Evolutionary conservation across 2,329 filamentous ascomycete genomes (phyloP).

Genomic region (Neocucurbitaria cava): DNA sequence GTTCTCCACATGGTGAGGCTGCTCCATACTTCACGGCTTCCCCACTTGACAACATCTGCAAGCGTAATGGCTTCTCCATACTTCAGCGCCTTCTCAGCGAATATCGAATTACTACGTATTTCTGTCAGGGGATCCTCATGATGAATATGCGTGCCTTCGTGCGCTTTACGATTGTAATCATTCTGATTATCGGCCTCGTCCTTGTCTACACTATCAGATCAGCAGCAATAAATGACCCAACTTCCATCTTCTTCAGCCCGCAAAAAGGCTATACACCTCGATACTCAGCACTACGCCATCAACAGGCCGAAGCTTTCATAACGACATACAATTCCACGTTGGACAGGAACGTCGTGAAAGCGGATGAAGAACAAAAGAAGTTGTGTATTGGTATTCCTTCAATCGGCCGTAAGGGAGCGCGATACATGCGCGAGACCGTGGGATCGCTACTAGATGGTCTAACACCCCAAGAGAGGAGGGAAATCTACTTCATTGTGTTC

Average conservation of each 20-base stretch:
- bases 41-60: not conserved
- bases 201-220: slow-evolving; percentile 12
- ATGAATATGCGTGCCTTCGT: not conserved
- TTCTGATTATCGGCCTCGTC: not conserved
- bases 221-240: slow-evolving; percentile 26
- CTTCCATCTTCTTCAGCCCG: slow-evolving; percentile 35
- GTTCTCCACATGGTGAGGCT: not conserved
- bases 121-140: not conserved
- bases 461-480: slow-evolving; percentile 41
- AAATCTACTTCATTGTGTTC: slow-evolving; percentile 51
- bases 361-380: slow-evolving; percentile 1
- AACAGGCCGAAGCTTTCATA: slow-evolving; percentile 28
- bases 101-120: too few species aligned
- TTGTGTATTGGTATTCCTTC: slow-evolving; percentile 54
- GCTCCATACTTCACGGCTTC: not conserved
- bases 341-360: not conserved
- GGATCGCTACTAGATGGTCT: slow-evolving; percentile 52
- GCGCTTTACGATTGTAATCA: not conserved
- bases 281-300: slow-evolving; percentile 28
- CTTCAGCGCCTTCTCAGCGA: too few species aligned
- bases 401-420: slow-evolving; percentile 43
- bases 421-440: slow-evolving; percentile 49
- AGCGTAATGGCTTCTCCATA: too few species aligned
- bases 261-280: slow-evolving; percentile 21
- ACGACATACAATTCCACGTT: slow-evolving; percentile 1